A percentile compares a stretch with the other conserved stretches of the same genome.
Conservation (phyloP, 2,329 filamentous ascomycete species). For the Grosmannia serpens region DNA sequence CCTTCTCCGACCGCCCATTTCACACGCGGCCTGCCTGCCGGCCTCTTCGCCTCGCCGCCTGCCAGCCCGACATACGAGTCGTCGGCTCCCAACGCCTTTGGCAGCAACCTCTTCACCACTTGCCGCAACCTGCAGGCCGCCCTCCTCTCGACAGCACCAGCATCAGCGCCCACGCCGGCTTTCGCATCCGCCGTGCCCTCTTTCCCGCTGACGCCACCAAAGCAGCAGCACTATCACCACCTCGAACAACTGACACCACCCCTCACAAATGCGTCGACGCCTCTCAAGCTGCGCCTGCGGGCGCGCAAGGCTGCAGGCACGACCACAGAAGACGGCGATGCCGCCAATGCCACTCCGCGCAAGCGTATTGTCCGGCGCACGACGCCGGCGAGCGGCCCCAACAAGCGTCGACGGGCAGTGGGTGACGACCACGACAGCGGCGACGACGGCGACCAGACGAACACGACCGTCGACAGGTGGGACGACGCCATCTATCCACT, state of each 20-base stretch:
- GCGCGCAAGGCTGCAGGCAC: slow-evolving; percentile 26
- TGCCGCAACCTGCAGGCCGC: slow-evolving; percentile 52
- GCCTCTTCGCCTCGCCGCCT: slow-evolving; percentile 42
- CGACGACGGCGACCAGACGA: slow-evolving; percentile 25
- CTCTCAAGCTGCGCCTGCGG: slow-evolving; percentile 43
- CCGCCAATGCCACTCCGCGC: slow-evolving; percentile 14
- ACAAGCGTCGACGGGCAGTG: slow-evolving; percentile 39
- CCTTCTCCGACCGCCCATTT: not conserved
- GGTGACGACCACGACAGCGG: slow-evolving; percentile 35
- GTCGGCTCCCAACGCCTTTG: slow-evolving; percentile 31
- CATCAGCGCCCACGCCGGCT: slow-evolving; percentile 28
- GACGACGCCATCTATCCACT: not conserved
- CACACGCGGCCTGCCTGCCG: slow-evolving; percentile 1
- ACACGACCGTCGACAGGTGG: slow-evolving; percentile 15
- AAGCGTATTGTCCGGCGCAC: slow-evolving; percentile 42
- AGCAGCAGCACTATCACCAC: slow-evolving; percentile 8
- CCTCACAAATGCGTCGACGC: slow-evolving; percentile 20
- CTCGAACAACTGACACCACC: slow-evolving; percentile 44
- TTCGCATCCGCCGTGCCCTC: not conserved
- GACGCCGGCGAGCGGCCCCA: slow-evolving; percentile 29
- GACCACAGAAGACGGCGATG: not conserved
- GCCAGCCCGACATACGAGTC: slow-evolving; percentile 38
- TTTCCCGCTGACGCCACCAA: slow-evolving; percentile 17
- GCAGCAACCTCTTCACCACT: slow-evolving; percentile 44
- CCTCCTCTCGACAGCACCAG: slow-evolving; percentile 23